Evolutionary conservation across 73 alveolate species (phyloP).

Genomic region (Paramecium tetraurelia): DNA sequence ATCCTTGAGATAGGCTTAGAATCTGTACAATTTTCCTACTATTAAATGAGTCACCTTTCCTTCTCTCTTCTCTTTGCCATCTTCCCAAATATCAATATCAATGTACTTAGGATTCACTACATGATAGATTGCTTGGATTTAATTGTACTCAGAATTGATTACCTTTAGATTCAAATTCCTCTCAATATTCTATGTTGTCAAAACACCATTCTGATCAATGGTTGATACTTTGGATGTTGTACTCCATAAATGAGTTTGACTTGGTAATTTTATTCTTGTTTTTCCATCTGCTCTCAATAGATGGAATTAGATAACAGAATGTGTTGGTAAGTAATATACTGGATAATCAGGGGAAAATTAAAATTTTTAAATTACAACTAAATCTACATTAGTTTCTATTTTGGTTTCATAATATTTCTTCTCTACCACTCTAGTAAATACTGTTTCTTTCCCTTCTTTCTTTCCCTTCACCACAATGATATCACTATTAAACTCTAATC

Average conservation of each 20-base stretch:
- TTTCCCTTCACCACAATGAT: background rate
- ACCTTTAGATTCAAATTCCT: background rate
- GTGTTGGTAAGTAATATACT: background rate
- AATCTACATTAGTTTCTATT: background rate
- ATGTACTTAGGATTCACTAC: background rate
- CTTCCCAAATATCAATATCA: conserved; percentile 13
- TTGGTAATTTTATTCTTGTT: background rate
- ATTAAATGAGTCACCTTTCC: background rate
- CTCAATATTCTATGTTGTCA: background rate
- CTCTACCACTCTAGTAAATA: background rate
- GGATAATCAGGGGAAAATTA: conserved; percentile 4
- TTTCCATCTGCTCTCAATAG: background rate
- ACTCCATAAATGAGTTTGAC: background rate
- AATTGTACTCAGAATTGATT: background rate
- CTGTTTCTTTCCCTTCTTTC: background rate
- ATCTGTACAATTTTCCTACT: background rate
- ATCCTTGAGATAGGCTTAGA: background rate
- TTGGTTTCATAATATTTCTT: background rate
- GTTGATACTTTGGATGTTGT: background rate
- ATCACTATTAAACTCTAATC: conserved; percentile 6
- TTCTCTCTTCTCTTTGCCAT: background rate
- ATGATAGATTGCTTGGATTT: background rate
- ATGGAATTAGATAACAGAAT: background rate
- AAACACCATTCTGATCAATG: background rate
- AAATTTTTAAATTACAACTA: background rate